Evolutionary conservation across 2,329 filamentous ascomycete genomes (phyloP).

Genomic region (Trichoderma sp.): DNA sequence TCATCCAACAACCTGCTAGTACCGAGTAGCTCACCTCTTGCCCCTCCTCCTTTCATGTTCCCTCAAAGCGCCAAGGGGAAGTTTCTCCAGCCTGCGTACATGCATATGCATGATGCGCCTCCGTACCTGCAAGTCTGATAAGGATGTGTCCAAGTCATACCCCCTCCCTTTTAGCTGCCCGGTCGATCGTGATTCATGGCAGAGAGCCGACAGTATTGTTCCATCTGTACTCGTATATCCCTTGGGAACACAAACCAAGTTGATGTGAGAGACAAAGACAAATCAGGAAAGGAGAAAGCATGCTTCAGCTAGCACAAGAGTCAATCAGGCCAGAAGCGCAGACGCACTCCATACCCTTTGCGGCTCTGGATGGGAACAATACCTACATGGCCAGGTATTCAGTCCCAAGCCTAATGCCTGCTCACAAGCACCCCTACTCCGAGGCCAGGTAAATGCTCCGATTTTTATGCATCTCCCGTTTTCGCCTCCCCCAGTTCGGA

Average conservation of each 20-base stretch:
- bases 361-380: background rate
- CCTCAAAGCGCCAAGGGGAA: conserved; percentile 19
- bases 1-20: background rate
- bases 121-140: conserved; percentile 12
- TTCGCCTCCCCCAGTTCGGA: background rate
- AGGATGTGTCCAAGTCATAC: background rate
- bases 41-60: background rate
- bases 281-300: conserved; percentile 12
- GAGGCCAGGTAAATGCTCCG: background rate
- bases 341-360: background rate
- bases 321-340: background rate
- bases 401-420: background rate
- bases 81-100: conserved; percentile 19
- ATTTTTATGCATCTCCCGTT: background rate
- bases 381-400: background rate
- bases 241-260: background rate
- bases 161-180: background rate
- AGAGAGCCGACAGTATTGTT: background rate
- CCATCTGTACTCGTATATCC: background rate
- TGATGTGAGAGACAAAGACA: background rate
- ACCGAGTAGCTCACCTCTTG: conserved; percentile 4
- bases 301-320: conserved; percentile 7
- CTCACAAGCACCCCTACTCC: background rate
- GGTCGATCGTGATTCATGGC: conserved; percentile 14
- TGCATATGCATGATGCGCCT: conserved; percentile 17